Base-by-base conservation (phyloP, 2,329 filamentous ascomycete genomes). In the Pseudogymnoascus sp. region DNA sequence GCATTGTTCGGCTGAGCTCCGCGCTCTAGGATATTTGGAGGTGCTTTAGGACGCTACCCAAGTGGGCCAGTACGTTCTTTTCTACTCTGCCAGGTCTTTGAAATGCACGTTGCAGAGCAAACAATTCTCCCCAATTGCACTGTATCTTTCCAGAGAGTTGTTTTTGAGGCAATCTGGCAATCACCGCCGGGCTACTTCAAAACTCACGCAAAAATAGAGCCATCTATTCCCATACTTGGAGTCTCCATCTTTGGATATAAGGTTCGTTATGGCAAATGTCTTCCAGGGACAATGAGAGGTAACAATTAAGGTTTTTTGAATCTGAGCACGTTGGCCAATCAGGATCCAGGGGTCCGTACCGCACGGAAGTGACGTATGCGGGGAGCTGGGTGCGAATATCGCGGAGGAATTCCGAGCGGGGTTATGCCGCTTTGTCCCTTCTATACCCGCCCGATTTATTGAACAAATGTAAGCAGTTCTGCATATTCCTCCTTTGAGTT, bases 1-100 rank as follows among this genome's bases (percentile, higher is more conserved):
- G 79, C 81, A 83, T 83, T 9, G 25, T 60, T 22, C 37, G 15
- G 12, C n/a, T 58, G 57, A 58, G 20, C 57, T 20, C 35, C 11
- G 33, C 28, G 28, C 28, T 20, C 47, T 9, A 8, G 11, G 11
- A 14, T 53, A 53, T 53, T 33, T 53, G 28, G 28, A 33, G 47
- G 28, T 53, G 28, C n/a, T 53, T 14, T 53, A 53, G 47, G 15
- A 20, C 9, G 15, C n/a, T 33, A 6, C 47, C 47, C 11, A 35
- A 53, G 47, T 33, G 28, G 28, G 47, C 47, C 28, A 18, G 47
- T 14, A 15, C 47, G 28, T 18, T 53, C 47, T 53, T 53, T 53
- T 53, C 47, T 53, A 53, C 47, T 53, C 47, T 18, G 25, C n/a
- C 11, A 53, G 47, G n/a, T 18, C 47, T 53, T 53, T 53, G 47